A percentile compares a stretch with the other conserved stretches of the same genome.
These are phyloP conservation scores for Daldinia grandis DNA, from an alignment of 495 filamentous ascomycete species.

Conservation along the genomic window DNA sequence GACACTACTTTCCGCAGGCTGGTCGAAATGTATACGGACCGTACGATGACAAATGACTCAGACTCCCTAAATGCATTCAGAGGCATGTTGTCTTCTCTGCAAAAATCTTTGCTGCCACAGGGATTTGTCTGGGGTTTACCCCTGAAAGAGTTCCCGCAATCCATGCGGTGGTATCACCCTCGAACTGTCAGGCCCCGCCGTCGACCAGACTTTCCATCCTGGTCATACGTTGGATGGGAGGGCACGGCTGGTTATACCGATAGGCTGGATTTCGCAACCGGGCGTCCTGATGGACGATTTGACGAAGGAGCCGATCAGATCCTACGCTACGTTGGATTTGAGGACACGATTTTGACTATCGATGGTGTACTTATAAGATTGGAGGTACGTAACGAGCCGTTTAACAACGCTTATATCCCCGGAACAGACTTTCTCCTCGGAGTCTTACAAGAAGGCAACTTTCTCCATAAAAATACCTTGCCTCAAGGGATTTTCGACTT, in stretches of 20 bases:
- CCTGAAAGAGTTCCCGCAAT: neutral
- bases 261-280: neutral
- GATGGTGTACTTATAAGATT: neutral
- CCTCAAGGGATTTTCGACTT: neutral
- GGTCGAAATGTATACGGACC: neutral
- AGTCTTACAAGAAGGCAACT: neutral
- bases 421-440: neutral
- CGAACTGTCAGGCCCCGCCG: neutral
- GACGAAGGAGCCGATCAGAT: neutral
- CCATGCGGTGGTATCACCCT: neutral
- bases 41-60: neutral
- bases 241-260: neutral
- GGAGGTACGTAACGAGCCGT: neutral
- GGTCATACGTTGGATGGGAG: neutral
- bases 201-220: neutral
- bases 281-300: neutral
- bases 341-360: neutral
- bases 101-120: neutral
- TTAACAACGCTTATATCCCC: neutral
- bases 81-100: neutral
- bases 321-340: neutral
- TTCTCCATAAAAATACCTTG: neutral
- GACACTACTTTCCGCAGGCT: neutral
- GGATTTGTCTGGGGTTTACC: neutral
- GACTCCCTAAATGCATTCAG: neutral